A percentile compares a stretch with the other conserved stretches of the same genome.
phyloP scores from a whole-genome alignment of 129 eudicot genomes.

The Cynara cardunculus region DNA sequence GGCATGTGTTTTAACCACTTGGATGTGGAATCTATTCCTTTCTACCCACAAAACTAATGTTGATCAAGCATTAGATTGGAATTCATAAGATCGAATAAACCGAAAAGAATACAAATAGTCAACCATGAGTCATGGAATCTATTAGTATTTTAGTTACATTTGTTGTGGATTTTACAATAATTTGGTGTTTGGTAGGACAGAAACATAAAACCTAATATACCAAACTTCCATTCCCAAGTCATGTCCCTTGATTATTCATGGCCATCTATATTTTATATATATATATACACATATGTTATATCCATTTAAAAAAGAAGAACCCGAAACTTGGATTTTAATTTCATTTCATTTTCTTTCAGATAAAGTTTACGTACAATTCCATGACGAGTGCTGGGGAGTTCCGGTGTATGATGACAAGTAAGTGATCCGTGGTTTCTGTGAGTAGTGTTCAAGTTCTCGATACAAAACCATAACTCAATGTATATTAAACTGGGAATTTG shows the following conservation, averaged over 20 bases:
- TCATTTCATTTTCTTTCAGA: conserved; percentile 42
- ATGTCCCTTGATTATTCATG: conserved; percentile 17
- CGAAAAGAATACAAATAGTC: conserved; percentile 17
- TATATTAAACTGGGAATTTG: not conserved
- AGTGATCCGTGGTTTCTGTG: conserved; percentile 20
- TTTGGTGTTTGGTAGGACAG: conserved; percentile 29
- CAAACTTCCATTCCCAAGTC: conserved; percentile 22
- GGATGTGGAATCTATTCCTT: conserved; percentile 33
- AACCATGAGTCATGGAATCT: conserved; percentile 10
- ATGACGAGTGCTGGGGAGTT: conserved; percentile 99
- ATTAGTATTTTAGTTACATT: not conserved
- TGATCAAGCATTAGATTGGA: conserved; percentile 1
- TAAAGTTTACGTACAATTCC: conserved; percentile 82
- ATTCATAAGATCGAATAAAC: not conserved
- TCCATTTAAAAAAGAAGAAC: not conserved
- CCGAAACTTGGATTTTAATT: not conserved
- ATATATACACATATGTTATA: not conserved
- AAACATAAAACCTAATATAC: conserved; percentile 35
- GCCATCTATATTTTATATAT: not conserved
- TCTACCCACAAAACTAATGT: conserved; percentile 20
- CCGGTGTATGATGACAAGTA: conserved; percentile 98
- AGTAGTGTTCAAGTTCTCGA: not conserved
- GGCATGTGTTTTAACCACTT: conserved; percentile 14
- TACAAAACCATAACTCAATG: no score
- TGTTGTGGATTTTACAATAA: conserved; percentile 7